Base-by-base conservation (phyloP, 2,329 filamentous ascomycete genomes). In the Fonsecaea erecta region DNA sequence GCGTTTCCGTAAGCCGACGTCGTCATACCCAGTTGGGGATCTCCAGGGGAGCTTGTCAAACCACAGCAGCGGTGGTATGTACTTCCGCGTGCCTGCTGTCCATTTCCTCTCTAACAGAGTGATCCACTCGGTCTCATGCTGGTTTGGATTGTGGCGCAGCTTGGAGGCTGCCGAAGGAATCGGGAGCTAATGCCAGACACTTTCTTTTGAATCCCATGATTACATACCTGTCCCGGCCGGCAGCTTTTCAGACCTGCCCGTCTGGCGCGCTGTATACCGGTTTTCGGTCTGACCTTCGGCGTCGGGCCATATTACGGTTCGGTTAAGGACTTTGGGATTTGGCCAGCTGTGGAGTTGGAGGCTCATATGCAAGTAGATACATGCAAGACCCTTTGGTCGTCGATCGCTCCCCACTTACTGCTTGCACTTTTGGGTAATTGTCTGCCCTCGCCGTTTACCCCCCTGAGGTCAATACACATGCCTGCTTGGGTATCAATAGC, bases 401-500 rank as follows among this genome's bases (percentile, higher is more conserved):
- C 43, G 43, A 48, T 48, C 43, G 11, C 43, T 48, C 12, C 18
- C 18, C n/a, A 18, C 28, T 57, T 21, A 16, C 9, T 8, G 14
- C 3, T 28, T 34, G 35, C 16, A 12, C 28, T 9, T 18, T 46
- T 46, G 28, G 37, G 26, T 57, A 30, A 57, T 46, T 16, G 7
- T 30, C 21, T 46, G 12, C 43, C 24, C 28, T n/a, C 21, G 0
- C 11, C 3, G n/a, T n/a, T 18, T 5, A n/a, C 9, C 54, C 18
- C 16, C 26, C 30, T 46, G 40, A 11, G 21, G 24, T 35, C 21
- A 14, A 28, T 21, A 28, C 18, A 18, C 46, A 32, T 28, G 24
- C 54, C 54, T 24, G 32, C 21, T 57, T 57, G 16, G 40, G 54
- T 14, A 57, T 57, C 24, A n/a, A 35, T 21, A 26, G 14, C 18